A percentile compares a stretch with the other conserved stretches of the same genome.
Conservation (phyloP, 2,329 filamentous ascomycete species). For the Trichoderma lentiforme region DNA sequence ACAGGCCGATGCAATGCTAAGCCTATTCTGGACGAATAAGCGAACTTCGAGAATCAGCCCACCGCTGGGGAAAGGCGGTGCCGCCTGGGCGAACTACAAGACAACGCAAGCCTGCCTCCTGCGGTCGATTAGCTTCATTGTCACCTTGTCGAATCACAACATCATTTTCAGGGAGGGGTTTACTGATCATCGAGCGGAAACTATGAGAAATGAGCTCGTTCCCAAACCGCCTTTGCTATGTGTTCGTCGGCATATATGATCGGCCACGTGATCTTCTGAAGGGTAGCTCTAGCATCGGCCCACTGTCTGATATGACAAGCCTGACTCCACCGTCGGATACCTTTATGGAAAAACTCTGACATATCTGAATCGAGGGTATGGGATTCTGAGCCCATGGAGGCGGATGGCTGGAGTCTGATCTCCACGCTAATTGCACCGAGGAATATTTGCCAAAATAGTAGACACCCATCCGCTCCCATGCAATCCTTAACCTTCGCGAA, state of each 20-base stretch:
- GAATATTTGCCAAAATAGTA: neutral
- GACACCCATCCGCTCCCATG: neutral
- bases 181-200: neutral
- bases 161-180: neutral
- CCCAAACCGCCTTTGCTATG: neutral
- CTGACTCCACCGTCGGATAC: neutral
- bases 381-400: neutral
- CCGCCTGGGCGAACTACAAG: neutral
- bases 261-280: neutral
- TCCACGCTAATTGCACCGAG: neutral
- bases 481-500: neutral
- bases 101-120: neutral
- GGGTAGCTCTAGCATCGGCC: neutral
- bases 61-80: neutral
- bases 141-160: neutral
- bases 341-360: neutral
- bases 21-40: neutral
- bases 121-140: neutral
- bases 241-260: neutral
- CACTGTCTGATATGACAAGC: neutral
- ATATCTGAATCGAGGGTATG: neutral
- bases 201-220: neutral
- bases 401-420: neutral
- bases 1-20: neutral
- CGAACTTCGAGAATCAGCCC: neutral